A percentile compares a stretch with the other conserved stretches of the same genome.
Evolutionary conservation across 306 rosid genomes (phyloP).

Genomic region (Trifolium fragiferum): DNA sequence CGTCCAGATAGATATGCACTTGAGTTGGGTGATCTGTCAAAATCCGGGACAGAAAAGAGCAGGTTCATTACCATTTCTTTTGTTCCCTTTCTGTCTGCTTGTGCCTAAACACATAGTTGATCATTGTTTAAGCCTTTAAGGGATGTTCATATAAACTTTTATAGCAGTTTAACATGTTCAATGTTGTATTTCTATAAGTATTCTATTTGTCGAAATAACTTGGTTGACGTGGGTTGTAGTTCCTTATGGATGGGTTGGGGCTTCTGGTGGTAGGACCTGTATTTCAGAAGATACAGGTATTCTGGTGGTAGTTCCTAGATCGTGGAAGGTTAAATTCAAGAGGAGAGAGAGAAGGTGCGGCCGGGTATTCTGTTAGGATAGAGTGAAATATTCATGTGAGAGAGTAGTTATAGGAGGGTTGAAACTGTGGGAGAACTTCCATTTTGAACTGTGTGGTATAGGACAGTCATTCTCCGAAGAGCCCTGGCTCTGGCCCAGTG

Average conservation of each 20-base stretch:
- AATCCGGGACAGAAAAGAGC: constrained; percentile 87
- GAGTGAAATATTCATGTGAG: not conserved
- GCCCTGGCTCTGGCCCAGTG: not conserved
- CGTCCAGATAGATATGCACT: constrained; percentile 94
- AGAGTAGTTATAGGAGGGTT: not conserved
- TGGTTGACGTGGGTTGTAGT: constrained; percentile 27
- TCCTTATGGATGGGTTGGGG: constrained; percentile 10
- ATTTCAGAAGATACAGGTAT: not conserved
- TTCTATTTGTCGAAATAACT: constrained; percentile 13
- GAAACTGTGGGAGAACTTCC: not conserved
- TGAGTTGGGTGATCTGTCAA: constrained; percentile 82
- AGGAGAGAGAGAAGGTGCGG: not conserved
- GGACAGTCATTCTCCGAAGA: not conserved
- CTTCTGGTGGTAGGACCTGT: not conserved
- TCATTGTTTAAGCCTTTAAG: constrained; percentile 36
- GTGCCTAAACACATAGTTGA: not conserved
- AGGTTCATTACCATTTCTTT: constrained; percentile 51
- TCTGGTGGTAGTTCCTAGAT: no score
- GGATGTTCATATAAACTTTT: constrained; percentile 21
- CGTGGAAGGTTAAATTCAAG: not conserved
- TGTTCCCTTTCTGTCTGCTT: constrained; percentile 17
- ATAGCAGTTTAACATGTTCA: constrained; percentile 16
- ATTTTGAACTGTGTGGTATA: not conserved
- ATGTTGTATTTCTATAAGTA: constrained; percentile 14
- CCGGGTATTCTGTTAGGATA: not conserved